Percentiles rank a stretch among this genome's conserved stretches.
phyloP scores from a whole-genome alignment of 2,329 filamentous ascomycete genomes.

The Thermoascus crustaceus region DNA sequence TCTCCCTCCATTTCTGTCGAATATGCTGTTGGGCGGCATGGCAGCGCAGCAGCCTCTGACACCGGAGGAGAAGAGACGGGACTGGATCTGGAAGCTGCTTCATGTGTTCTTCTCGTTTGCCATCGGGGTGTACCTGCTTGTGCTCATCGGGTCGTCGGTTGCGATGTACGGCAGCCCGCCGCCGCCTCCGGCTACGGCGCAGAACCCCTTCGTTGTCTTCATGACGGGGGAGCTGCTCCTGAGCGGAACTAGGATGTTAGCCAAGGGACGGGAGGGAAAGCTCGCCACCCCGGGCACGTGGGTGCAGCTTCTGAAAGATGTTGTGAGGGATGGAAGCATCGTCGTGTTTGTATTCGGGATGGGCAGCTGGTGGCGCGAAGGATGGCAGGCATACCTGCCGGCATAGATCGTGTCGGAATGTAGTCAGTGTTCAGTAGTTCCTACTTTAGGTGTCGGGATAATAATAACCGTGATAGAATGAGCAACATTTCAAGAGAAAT shows the following conservation, averaged over 20 bases:
- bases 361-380: constrained; percentile 33
- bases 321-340: constrained; percentile 37
- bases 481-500: no score
- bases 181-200: constrained; percentile 37
- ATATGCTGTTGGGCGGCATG: constrained; percentile 26
- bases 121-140: constrained; percentile 46
- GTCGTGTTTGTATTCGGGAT: constrained; percentile 39
- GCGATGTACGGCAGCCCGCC: constrained; percentile 31
- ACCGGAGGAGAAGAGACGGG: constrained; percentile 26
- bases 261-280: constrained; percentile 17
- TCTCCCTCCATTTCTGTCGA: constrained; percentile 31
- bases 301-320: constrained; percentile 31
- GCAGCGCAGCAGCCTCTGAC: constrained; percentile 31
- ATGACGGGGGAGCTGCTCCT: constrained; percentile 39
- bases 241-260: constrained; percentile 28
- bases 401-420: no score
- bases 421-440: no score
- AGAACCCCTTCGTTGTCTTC: constrained; percentile 40
- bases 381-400: constrained; percentile 16
- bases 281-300: constrained; percentile 22
- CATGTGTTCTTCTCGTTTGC: constrained; percentile 52
- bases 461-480: background rate
- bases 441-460: no score
- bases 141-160: constrained; percentile 29
- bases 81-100: constrained; percentile 47